Percentiles rank a stretch among this genome's conserved stretches.
These are phyloP conservation scores for Meyerozyma athensensis DNA, from an alignment of 1,139 yeast species.

Conservation along the genomic window DNA sequence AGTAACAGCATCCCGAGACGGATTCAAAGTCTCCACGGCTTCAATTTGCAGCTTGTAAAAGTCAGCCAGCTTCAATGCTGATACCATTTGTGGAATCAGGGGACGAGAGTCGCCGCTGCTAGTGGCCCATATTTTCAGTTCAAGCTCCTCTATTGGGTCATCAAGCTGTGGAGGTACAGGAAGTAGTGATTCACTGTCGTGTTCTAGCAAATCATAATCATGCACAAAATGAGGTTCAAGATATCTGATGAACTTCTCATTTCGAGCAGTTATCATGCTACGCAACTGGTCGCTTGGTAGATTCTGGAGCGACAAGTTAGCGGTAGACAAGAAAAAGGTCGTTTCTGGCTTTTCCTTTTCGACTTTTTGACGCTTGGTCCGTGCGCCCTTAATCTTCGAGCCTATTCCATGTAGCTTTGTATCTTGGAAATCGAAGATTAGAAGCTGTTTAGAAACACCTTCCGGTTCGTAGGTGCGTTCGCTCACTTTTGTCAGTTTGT, in stretches of 20 bases:
- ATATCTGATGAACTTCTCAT: slow-evolving; percentile 45
- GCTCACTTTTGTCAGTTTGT: slow-evolving; percentile 28
- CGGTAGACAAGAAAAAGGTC: slow-evolving; percentile 26
- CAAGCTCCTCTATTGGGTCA: slow-evolving; percentile 37
- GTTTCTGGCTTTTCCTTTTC: slow-evolving; percentile 7
- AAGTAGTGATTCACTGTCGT: slow-evolving; percentile 27
- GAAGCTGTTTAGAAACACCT: slow-evolving; percentile 38
- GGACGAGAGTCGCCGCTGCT: slow-evolving; percentile 4
- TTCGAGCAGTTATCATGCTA: slow-evolving; percentile 56
- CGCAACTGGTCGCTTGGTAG: slow-evolving; percentile 39
- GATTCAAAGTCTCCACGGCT: slow-evolving; percentile 25
- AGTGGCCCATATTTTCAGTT: slow-evolving; percentile 10
- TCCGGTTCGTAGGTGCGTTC: slow-evolving; percentile 20
- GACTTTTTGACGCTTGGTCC: slow-evolving; percentile 13
- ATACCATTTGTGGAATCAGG: slow-evolving; percentile 37
- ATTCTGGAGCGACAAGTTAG: slow-evolving; percentile 19
- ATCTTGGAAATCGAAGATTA: slow-evolving; percentile 77
- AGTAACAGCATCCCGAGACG: slow-evolving; percentile 16
- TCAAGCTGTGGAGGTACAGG: slow-evolving; percentile 40
- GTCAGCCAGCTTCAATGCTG: slow-evolving; percentile 37
- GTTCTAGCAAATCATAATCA: slow-evolving; percentile 27
- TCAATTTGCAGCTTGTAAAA: slow-evolving; percentile 62
- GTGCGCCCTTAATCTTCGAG: slow-evolving; percentile 16
- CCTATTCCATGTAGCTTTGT: slow-evolving; percentile 47
- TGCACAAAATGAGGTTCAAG: slow-evolving; percentile 35